Evolutionary conservation across 805 yeast species (phyloP), one percentile per base, ranked within the genome.

Genomic region (Schwanniomyces polymorphus): DNA sequence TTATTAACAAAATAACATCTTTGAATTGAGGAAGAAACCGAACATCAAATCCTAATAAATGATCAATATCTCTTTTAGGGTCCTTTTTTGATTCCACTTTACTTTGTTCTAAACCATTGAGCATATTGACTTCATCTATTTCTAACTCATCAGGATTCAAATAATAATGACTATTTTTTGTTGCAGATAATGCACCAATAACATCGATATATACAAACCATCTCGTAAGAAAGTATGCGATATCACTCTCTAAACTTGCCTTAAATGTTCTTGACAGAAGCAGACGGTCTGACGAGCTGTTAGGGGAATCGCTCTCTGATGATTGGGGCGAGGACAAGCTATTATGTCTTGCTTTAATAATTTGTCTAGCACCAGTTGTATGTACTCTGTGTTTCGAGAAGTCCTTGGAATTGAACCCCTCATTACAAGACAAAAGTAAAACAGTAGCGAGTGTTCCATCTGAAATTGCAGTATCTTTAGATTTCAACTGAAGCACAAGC

Each of bases 131-230:
- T 6, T 45, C 51, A 27, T 34, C 33, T 7, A 42, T 41, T 6
- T 50, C 50, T 8, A 25, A 31, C n/a, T 52, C 59, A 7, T 59
- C 61, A 0, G 54, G 52, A 11, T 59, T 52, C 2, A 67, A 57
- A 45, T 68, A 65, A 54, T 65, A 67, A 34, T 63, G 59, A 7
- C 74, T 42, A 43, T 64, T 56, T 18, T 60, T 63, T 2, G 86
- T 76, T 0, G 88, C 76, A 1, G 88, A 79, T 21, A 86, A 65
- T 0, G 81, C 76, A 0, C 88, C 85, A 17, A 86, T 70, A 2
- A 84, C 79, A 55, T 85, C 90, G 28, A 84, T 65, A 56, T 84
- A 86, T 0, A 82, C 83, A 58, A 82, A 85, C 88, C 90, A 84
- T 43, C 91, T 65, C 52, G 78, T 69, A 39, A 86, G 66, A 54